Conservation (phyloP, 2,329 filamentous ascomycete genomes). For the Stagonosporopsis vannaccii region DNA sequence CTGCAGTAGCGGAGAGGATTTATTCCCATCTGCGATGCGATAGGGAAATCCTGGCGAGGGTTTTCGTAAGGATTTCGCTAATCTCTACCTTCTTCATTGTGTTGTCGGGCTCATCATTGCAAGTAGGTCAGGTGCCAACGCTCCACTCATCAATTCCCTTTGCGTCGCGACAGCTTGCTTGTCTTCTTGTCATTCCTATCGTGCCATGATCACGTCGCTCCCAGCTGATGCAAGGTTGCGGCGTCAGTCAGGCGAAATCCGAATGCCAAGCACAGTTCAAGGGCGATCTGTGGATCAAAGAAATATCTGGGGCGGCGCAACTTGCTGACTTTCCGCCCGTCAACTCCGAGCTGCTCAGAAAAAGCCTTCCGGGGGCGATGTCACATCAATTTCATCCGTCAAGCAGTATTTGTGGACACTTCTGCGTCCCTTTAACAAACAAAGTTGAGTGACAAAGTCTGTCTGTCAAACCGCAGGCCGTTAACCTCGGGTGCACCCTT, state of each 20-base stretch:
- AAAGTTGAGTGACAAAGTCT: conserved; percentile 18
- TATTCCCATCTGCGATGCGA: conserved; percentile 5
- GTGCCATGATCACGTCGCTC: not conserved
- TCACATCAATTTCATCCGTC: not conserved
- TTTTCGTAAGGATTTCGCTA: not conserved
- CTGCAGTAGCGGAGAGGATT: conserved; percentile 11
- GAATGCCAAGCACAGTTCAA: conserved; percentile 14
- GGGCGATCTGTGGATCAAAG: conserved; percentile 23
- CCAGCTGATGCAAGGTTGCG: conserved; percentile 9
- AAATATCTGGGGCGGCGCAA: conserved; percentile 17
- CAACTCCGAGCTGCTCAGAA: not conserved
- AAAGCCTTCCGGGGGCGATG: not conserved
- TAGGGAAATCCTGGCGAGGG: not conserved
- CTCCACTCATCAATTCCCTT: not conserved
- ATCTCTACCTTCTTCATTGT: not conserved
- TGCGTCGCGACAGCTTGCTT: not conserved
- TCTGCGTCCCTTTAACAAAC: conserved; percentile 1
- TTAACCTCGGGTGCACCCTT: conserved; percentile 27
- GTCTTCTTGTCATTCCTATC: conserved; percentile 8
- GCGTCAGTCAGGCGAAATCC: conserved; percentile 9
- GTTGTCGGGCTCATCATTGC: not conserved
- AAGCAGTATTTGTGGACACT: conserved; percentile 3
- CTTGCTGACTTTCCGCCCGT: conserved; percentile 16
- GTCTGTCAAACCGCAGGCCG: conserved; percentile 15
- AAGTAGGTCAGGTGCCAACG: not conserved